Conservation (phyloP, 352 stramenopile species). For the Blastocystis sp. region DNA sequence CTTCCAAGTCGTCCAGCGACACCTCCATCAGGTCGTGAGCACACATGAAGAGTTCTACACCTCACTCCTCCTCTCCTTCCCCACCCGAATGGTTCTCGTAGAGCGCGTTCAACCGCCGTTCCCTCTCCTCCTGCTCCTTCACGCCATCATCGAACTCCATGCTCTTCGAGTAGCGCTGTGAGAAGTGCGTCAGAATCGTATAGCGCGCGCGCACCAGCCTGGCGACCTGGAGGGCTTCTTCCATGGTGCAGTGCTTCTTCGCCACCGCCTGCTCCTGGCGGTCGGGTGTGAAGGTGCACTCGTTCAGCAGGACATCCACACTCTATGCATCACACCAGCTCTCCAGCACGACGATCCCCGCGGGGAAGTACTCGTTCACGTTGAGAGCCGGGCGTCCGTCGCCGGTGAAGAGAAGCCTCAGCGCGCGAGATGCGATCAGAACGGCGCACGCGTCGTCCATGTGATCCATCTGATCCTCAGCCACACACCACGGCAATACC, state of each 20-base stretch:
- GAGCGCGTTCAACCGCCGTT: not conserved
- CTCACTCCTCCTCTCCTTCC: not conserved
- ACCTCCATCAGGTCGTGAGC: conserved; percentile 60
- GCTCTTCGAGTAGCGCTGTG: conserved; percentile 72
- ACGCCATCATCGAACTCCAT: conserved; percentile 29
- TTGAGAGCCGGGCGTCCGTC: conserved; percentile 51
- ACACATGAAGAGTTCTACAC: not conserved
- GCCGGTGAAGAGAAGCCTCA: conserved; percentile 54
- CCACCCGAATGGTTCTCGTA: not conserved
- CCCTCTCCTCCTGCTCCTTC: not conserved
- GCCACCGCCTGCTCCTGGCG: conserved; percentile 26
- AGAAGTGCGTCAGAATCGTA: conserved; percentile 74
- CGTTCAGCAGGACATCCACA: conserved; percentile 69
- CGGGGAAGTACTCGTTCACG: not conserved
- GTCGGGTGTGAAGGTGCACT: conserved; percentile 69
- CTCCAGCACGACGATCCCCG: not conserved
- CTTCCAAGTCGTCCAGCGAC: conserved; percentile 12
- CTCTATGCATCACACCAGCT: not conserved
- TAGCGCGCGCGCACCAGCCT: not conserved
- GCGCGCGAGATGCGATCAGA: not conserved
- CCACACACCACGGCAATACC: not conserved
- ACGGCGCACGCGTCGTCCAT: conserved; percentile 30
- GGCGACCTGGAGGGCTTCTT: conserved; percentile 57
- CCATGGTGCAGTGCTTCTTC: conserved; percentile 69
- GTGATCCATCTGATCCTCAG: conserved; percentile 53